These are phyloP conservation scores for Massariosphaeria phaeospora DNA, from an alignment of 495 filamentous ascomycete genomes.

Conservation along the genomic window DNA sequence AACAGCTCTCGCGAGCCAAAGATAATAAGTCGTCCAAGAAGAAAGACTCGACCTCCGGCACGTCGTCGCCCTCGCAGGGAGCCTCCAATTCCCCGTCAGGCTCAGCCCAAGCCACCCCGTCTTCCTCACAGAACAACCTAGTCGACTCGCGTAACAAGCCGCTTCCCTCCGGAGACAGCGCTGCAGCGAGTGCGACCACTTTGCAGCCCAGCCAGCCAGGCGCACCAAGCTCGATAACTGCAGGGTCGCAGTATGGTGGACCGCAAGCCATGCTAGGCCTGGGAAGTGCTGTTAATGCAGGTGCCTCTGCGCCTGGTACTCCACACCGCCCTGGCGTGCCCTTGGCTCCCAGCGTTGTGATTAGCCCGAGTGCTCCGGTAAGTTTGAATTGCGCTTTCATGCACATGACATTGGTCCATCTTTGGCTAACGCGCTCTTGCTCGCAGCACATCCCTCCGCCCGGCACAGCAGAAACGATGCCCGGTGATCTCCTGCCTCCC, in stretches of 20 bases:
- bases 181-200: slow-evolving; percentile 45
- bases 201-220: slow-evolving; percentile 42
- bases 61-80: slow-evolving; percentile 66
- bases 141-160: slow-evolving; percentile 82
- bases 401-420: background rate
- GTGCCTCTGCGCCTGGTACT: slow-evolving; percentile 49
- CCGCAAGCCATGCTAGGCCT: slow-evolving; percentile 37
- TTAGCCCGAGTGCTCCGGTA: slow-evolving; percentile 93
- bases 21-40: slow-evolving; percentile 85
- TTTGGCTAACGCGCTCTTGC: slow-evolving; percentile 33
- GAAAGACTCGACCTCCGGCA: slow-evolving; percentile 80
- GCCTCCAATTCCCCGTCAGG: slow-evolving; percentile 58
- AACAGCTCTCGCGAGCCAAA: slow-evolving; percentile 93
- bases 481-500: slow-evolving; percentile 90
- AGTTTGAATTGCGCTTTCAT: slow-evolving; percentile 41
- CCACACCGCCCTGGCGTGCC: slow-evolving; percentile 49
- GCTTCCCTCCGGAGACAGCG: slow-evolving; percentile 63
- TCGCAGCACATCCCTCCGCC: slow-evolving; percentile 85
- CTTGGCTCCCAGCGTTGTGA: slow-evolving; percentile 82
- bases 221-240: slow-evolving; percentile 39
- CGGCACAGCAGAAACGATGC: slow-evolving; percentile 95
- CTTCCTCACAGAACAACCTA: slow-evolving; percentile 78
- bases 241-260: slow-evolving; percentile 37
- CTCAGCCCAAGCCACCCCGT: slow-evolving; percentile 54
- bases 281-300: slow-evolving; percentile 50